Evolutionary conservation across 352 stramenopile genomes (phyloP).

Genomic region (Elongisporangium undulatum): DNA sequence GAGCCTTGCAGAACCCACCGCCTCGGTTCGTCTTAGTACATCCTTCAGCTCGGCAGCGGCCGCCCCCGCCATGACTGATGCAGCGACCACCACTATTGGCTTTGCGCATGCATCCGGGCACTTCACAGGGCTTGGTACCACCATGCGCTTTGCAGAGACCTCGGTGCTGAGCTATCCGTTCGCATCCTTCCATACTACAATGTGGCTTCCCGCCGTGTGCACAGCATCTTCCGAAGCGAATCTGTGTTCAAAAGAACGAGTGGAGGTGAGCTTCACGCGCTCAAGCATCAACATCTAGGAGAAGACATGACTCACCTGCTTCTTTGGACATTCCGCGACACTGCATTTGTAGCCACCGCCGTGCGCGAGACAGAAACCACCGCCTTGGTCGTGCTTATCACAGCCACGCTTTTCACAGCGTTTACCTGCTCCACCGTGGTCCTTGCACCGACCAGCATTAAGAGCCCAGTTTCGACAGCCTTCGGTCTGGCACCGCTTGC

Average conservation of each 20-base stretch:
- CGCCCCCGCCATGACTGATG: constrained; percentile 76
- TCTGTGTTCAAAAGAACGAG: constrained; percentile 14
- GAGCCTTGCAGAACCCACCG: constrained; percentile 71
- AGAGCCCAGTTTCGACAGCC: constrained; percentile 62
- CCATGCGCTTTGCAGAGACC: constrained; percentile 81
- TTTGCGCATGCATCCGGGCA: constrained; percentile 53
- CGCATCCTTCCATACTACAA: constrained; percentile 61
- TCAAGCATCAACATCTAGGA: neutral
- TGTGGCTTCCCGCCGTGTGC: constrained; percentile 70
- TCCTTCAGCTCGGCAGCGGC: constrained; percentile 54
- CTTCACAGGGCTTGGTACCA: constrained; percentile 59
- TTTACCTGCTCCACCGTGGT: constrained; percentile 66
- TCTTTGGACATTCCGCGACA: constrained; percentile 71
- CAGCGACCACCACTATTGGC: constrained; percentile 78
- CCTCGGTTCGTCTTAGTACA: constrained; percentile 78
- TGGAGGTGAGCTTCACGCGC: neutral
- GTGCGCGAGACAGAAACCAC: constrained; percentile 68
- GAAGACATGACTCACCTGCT: constrained; percentile 36
- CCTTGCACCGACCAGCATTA: constrained; percentile 66
- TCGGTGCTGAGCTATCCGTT: constrained; percentile 54
- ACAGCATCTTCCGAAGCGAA: constrained; percentile 69
- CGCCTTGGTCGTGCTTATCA: constrained; percentile 78
- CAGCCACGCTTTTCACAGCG: constrained; percentile 60
- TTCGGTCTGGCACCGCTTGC: constrained; percentile 42
- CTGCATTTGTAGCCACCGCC: constrained; percentile 68